These are phyloP conservation scores for Hemisphaericaspora subhashii DNA, from an alignment of 1,139 yeast genomes.

Conservation along the genomic window DNA sequence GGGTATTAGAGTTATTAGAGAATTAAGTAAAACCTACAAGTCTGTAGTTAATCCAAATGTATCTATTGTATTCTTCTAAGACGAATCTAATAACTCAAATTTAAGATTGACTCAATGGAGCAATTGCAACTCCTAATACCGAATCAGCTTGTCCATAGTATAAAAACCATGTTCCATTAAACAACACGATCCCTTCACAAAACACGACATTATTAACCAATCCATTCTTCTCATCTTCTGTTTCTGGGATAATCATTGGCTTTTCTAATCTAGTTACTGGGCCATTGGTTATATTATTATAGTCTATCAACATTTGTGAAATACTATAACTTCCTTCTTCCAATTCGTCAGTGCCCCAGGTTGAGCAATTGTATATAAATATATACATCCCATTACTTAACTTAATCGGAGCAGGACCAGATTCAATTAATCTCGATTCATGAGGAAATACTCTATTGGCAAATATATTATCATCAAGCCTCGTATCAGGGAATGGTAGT, in stretches of 20 bases:
- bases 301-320: conserved; percentile 45
- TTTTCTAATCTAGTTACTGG: conserved; percentile 42
- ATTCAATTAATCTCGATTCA: conserved; percentile 43
- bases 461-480: conserved; percentile 27
- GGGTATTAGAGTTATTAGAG: too few relatives aligned
- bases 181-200: conserved; percentile 47
- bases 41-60: too few relatives aligned
- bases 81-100: background rate
- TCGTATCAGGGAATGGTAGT: conserved; percentile 23
- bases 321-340: conserved; percentile 35
- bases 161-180: conserved; percentile 43
- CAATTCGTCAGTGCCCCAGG: conserved; percentile 36
- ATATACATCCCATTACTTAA: conserved; percentile 35
- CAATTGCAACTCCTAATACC: conserved; percentile 45
- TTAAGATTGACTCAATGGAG: conserved; percentile 18
- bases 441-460: conserved; percentile 31
- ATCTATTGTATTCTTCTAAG: background rate
- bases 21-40: too few relatives aligned
- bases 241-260: conserved; percentile 39
- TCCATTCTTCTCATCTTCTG: conserved; percentile 38
- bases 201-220: conserved; percentile 47
- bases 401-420: conserved; percentile 47
- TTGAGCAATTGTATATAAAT: conserved; percentile 42
- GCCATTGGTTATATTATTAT: conserved; percentile 34
- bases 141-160: conserved; percentile 49